Percentiles rank a stretch among this genome's conserved stretches.
phyloP scores from a whole-genome alignment of 768 basidiomycete species.

The Calocybe cyanea region DNA sequence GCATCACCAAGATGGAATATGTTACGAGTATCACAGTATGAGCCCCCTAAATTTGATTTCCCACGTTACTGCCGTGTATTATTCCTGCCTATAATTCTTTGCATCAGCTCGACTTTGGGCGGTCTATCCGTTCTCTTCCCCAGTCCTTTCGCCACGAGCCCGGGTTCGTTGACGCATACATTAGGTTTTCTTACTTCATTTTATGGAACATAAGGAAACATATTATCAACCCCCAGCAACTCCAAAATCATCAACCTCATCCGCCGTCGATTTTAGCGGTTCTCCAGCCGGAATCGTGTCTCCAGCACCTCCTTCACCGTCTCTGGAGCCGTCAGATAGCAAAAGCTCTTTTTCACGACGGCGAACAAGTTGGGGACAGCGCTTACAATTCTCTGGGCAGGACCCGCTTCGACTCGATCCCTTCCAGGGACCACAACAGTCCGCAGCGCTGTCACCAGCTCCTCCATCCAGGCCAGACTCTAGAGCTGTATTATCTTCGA shows the following conservation, averaged over 20 bases:
- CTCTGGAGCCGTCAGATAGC: constrained; percentile 48
- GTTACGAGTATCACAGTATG: too few relatives aligned
- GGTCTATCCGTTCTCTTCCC: constrained; percentile 1
- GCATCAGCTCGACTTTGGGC: not conserved
- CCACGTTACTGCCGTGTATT: not conserved
- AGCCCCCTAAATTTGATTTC: too few relatives aligned
- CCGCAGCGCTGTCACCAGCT: constrained; percentile 16
- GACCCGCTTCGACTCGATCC: constrained; percentile 43
- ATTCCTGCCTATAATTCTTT: not conserved
- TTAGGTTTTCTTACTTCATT: constrained; percentile 5
- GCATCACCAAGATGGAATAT: too few relatives aligned
- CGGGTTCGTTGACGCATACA: constrained; percentile 12
- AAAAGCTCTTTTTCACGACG: constrained; percentile 41
- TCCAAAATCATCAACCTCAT: constrained; percentile 46
- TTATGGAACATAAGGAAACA: constrained; percentile 33
- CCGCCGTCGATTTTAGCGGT: constrained; percentile 52
- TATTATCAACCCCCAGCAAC: constrained; percentile 29
- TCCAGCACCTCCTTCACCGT: constrained; percentile 51
- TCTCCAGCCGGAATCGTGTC: constrained; percentile 38
- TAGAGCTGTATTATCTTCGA: constrained; percentile 17
- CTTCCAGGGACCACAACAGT: constrained; percentile 20
- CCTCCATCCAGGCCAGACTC: constrained; percentile 13
- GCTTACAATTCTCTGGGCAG: constrained; percentile 37
- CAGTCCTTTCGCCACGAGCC: constrained; percentile 5
- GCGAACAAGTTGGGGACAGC: constrained; percentile 55